phyloP scores from a whole-genome alignment of 2,329 filamentous ascomycete genomes.

The Fusarium sp. region DNA sequence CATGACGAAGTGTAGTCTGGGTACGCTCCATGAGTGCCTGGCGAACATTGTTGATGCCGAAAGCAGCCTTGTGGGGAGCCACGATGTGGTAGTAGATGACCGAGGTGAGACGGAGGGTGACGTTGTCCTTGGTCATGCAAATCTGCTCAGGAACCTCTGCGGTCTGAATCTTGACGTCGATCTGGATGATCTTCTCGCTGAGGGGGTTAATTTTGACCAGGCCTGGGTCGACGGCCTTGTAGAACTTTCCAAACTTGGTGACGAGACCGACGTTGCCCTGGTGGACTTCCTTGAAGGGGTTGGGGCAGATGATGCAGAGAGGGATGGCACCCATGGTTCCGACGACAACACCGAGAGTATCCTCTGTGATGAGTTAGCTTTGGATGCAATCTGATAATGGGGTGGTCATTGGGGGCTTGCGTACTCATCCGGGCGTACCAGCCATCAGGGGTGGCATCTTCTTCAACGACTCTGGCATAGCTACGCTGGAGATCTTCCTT shows the following conservation, averaged over 20 bases:
- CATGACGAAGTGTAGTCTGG: slow-evolving; percentile 96
- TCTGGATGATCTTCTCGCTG: slow-evolving; percentile 86
- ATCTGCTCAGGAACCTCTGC: slow-evolving; percentile 96
- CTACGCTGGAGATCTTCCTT: slow-evolving; percentile 86
- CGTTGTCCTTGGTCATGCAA: slow-evolving; percentile 99
- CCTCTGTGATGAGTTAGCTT: slow-evolving; percentile 61
- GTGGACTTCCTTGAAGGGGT: slow-evolving; percentile 91
- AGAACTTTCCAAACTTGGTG: slow-evolving; percentile 94
- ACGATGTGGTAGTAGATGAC: slow-evolving; percentile 99
- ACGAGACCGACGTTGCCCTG: slow-evolving; percentile 96
- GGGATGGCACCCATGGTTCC: slow-evolving; percentile 88
- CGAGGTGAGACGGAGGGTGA: slow-evolving; percentile 90
- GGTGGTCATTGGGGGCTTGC: slow-evolving; percentile 46
- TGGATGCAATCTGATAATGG: neutral
- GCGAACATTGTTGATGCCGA: slow-evolving; percentile 93
- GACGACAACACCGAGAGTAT: slow-evolving; percentile 76
- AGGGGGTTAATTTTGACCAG: slow-evolving; percentile 98
- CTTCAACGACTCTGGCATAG: slow-evolving; percentile 74
- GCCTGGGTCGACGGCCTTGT: slow-evolving; percentile 94
- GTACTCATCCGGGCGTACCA: slow-evolving; percentile 92
- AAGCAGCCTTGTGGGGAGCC: slow-evolving; percentile 94
- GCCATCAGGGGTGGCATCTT: slow-evolving; percentile 77
- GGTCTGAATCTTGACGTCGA: slow-evolving; percentile 99
- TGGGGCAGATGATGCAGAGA: slow-evolving; percentile 91
- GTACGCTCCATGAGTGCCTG: slow-evolving; percentile 98